Base-by-base conservation (phyloP, 495 filamentous ascomycete species). In the Hyphodiscus hymeniophilus region DNA sequence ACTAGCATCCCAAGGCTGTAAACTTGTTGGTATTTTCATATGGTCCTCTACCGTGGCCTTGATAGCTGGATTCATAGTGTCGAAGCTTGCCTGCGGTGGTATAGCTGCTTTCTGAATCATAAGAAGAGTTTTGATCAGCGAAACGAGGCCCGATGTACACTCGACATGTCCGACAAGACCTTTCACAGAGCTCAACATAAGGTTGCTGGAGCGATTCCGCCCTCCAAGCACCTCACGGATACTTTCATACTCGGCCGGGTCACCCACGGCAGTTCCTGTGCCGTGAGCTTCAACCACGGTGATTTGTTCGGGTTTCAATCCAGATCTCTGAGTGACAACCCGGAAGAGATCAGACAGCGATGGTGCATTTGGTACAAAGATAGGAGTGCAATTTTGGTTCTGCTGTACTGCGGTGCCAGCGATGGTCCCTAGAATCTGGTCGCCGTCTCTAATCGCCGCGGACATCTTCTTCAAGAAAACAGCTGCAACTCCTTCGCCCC, bases 131-230 rank as follows among this genome's bases (percentile, higher is more conserved):
- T 96, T 96, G 60, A 87, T 73, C 17, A 96, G 70, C 1, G 66
- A 61, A 1, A 73, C 55, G 3, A 95, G 59, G 50, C 90, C 90
- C 35, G 90, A 91, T 0, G 83, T 87, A 31, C 87, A 84, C 61
- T 95, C 90, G 28, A 80, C 87, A 63, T 96, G 90, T 2, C 90
- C 90, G 20, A 96, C 72, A 47, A 94, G 94, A 1, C 89, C 76
- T 57, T 96, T 80, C 11, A 75, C 80, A 0, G 89, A 80, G n/a
- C 90, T 90, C 1, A 70, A 52, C 85, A 77, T 5, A 96, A 75
- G 0, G 85, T 78, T 58, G n/a, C 84, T 21, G 21, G 15, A 38
- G 30, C 31, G n/a, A n/a, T n/a, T n/a, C n/a, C n/a, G n/a, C n/a
- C 42, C 50, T 21, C 64, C 66, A 45, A 77, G 67, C 7, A 66